A percentile compares a stretch with the other conserved stretches of the same genome.
Conservation (phyloP, 306 rosid species). For the Heteromeles arbutifolia region DNA sequence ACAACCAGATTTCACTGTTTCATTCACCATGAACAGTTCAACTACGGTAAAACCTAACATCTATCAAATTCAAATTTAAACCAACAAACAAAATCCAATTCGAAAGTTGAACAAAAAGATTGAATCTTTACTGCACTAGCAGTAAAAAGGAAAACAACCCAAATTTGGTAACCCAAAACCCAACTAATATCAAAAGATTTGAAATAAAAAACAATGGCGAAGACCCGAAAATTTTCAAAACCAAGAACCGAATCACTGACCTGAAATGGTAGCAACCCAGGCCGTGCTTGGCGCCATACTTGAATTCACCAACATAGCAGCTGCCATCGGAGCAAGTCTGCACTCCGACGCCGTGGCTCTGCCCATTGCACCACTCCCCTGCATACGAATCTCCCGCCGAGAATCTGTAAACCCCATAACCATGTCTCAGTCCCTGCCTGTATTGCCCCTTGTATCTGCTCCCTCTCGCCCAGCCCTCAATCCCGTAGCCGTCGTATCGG, state of each 20-base stretch:
- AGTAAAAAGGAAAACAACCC: neutral
- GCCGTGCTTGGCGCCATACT: conserved; percentile 87
- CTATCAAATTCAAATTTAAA: neutral
- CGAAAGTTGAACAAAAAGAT: neutral
- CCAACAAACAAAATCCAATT: neutral
- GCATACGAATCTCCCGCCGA: conserved; percentile 84
- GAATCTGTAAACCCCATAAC: conserved; percentile 78
- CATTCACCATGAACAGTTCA: conserved; percentile 5
- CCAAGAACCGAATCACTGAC: conserved; percentile 26
- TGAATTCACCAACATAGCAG: conserved; percentile 76
- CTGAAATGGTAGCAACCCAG: conserved; percentile 94
- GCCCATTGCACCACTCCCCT: conserved; percentile 93
- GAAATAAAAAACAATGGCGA: neutral
- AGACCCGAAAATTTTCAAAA: neutral
- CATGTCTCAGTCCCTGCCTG: conserved; percentile 77
- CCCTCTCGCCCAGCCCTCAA: conserved; percentile 93
- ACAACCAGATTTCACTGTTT: conserved; percentile 8
- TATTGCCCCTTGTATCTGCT: conserved; percentile 82
- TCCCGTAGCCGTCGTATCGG: conserved; percentile 83
- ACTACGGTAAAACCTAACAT: neutral
- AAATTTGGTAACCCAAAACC: neutral
- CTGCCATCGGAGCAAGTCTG: conserved; percentile 94
- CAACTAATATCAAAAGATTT: neutral
- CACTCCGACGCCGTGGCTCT: conserved; percentile 88
- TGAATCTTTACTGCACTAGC: neutral